These are phyloP conservation scores for Auxenochlorella protothecoides DNA, from an alignment of 139 green algal species.

Conservation along the genomic window DNA sequence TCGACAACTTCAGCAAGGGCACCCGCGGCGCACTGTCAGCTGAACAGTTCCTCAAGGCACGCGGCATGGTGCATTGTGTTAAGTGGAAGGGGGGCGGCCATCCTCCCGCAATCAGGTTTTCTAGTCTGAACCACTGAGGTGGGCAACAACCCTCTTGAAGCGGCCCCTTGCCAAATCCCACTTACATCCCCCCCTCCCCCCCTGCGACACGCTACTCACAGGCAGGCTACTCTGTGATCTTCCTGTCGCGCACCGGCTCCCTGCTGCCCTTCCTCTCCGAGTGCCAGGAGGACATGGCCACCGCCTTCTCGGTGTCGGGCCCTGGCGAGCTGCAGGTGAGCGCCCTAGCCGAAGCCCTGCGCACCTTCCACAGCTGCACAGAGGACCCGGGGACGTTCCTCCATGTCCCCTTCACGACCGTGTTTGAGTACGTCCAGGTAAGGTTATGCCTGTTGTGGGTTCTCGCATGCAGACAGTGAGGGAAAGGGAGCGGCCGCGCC, in stretches of 20 bases:
- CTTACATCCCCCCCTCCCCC: too few relatives aligned
- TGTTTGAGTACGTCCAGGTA: conserved; percentile 93
- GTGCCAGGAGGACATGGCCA: conserved; percentile 28
- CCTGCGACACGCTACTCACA: conserved; percentile 6
- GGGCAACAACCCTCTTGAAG: too few relatives aligned
- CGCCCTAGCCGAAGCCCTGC: too few relatives aligned
- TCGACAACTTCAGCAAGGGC: conserved; percentile 95
- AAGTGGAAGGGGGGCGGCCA: too few relatives aligned
- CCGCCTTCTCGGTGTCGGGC: not conserved
- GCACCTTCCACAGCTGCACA: too few relatives aligned
- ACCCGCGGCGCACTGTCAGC: conserved; percentile 75
- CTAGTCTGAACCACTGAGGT: too few relatives aligned
- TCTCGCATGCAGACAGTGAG: too few relatives aligned
- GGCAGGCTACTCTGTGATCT: conserved; percentile 87
- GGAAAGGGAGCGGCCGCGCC: too few relatives aligned
- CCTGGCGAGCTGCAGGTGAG: too few relatives aligned
- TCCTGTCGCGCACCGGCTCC: conserved; percentile 67
- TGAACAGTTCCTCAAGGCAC: conserved; percentile 51
- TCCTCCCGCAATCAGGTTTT: too few relatives aligned
- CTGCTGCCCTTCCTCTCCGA: conserved; percentile 74
- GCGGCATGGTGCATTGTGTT: too few relatives aligned
- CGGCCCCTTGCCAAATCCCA: too few relatives aligned
- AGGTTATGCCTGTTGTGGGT: not conserved
- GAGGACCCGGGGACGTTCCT: conserved; percentile 25
- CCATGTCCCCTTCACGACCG: conserved; percentile 75